These are phyloP conservation scores for Candolleomyces eurysporus DNA, from an alignment of 768 basidiomycete species.

Conservation along the genomic window DNA sequence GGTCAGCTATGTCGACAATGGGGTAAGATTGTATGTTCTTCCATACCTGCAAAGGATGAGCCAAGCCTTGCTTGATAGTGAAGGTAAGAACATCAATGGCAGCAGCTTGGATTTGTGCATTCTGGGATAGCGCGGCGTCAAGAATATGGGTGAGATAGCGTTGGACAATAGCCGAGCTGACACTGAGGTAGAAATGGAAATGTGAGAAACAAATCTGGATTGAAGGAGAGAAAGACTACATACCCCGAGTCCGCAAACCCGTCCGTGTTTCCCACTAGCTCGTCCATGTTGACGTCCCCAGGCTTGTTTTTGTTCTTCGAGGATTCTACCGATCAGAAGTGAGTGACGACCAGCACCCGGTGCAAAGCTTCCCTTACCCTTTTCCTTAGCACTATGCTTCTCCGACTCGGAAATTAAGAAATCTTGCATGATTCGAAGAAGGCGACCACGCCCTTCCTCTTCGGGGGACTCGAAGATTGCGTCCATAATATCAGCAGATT, in stretches of 20 bases:
- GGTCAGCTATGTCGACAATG: not conserved
- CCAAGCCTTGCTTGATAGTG: constrained; percentile 92
- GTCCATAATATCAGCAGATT: constrained; percentile 86
- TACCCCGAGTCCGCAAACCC: constrained; percentile 98
- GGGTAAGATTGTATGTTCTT: not conserved
- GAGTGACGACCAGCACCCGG: not conserved
- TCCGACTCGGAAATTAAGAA: constrained; percentile 82
- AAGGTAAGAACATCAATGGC: constrained; percentile 92
- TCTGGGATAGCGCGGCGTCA: constrained; percentile 72
- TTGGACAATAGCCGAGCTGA: constrained; percentile 92
- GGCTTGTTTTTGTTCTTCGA: constrained; percentile 42
- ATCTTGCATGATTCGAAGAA: constrained; percentile 89
- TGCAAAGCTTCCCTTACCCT: constrained; percentile 38
- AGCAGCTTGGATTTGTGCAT: constrained; percentile 68
- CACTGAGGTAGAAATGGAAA: constrained; percentile 43
- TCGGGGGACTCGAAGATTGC: constrained; percentile 76
- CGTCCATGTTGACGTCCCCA: constrained; percentile 79
- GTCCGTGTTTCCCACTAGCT: constrained; percentile 92
- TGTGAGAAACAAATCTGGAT: not conserved
- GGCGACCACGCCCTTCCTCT: constrained; percentile 65
- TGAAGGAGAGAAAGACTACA: constrained; percentile 17
- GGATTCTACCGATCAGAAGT: constrained; percentile 27
- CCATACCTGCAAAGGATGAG: constrained; percentile 86
- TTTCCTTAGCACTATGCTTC: constrained; percentile 72
- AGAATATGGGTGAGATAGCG: constrained; percentile 85